A percentile compares a stretch with the other conserved stretches of the same genome.
phyloP scores from a whole-genome alignment of 495 filamentous ascomycete genomes.

The Podospora fimiseda region DNA sequence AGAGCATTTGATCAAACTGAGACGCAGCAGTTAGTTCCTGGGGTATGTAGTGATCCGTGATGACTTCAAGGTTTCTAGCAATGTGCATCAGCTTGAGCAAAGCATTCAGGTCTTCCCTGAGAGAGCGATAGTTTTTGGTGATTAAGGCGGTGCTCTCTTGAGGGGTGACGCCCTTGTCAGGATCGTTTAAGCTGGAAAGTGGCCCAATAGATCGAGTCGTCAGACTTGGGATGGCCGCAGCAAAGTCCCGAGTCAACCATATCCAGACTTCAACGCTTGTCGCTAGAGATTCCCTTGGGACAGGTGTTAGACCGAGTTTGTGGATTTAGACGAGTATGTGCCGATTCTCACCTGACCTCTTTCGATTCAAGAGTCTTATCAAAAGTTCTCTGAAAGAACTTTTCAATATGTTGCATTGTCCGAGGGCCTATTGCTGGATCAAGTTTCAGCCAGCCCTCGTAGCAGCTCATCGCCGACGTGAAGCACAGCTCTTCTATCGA shows the following conservation, averaged over 20 bases:
- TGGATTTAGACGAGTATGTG: conserved; percentile 17
- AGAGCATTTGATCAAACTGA: conserved; percentile 74
- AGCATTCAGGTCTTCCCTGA: conserved; percentile 76
- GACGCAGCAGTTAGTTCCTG: conserved; percentile 81
- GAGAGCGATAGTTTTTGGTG: conserved; percentile 62
- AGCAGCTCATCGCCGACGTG: conserved; percentile 43
- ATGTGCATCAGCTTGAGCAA: conserved; percentile 81
- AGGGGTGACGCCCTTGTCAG: conserved; percentile 48
- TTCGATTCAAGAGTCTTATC: conserved; percentile 47
- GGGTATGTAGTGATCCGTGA: conserved; percentile 62
- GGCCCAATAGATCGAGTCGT: conserved; percentile 34
- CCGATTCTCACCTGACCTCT: conserved; percentile 41
- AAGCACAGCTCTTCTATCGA: conserved; percentile 51
- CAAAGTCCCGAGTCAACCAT: conserved; percentile 45
- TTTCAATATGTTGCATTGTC: conserved; percentile 42
- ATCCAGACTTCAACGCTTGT: conserved; percentile 62
- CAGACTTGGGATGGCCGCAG: conserved; percentile 31
- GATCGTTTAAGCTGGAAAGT: conserved; percentile 26
- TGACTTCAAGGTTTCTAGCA: conserved; percentile 75
- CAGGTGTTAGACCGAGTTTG: background rate
- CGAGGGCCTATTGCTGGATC: conserved; percentile 42
- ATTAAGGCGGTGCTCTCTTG: conserved; percentile 66
- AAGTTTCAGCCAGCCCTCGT: conserved; percentile 50
- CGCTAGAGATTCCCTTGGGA: conserved; percentile 50
- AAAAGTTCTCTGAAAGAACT: conserved; percentile 45